A percentile compares a stretch with the other conserved stretches of the same genome.
phyloP scores from a whole-genome alignment of 441 rosid genomes.

The Brassica hybrid region DNA sequence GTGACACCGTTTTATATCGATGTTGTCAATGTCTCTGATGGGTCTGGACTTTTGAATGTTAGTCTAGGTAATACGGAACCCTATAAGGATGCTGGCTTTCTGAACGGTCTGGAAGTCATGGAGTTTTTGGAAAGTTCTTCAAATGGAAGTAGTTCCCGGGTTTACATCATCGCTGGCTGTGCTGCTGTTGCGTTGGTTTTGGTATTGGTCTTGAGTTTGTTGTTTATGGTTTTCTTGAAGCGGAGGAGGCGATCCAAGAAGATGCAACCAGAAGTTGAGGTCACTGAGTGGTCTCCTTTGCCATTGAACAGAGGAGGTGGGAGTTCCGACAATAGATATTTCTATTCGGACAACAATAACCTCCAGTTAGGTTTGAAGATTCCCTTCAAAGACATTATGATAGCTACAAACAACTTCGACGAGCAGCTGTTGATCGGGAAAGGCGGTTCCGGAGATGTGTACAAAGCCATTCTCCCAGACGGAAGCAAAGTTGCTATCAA shows the following conservation, averaged over 20 bases:
- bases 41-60: conserved; percentile 24
- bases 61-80: background rate
- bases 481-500: conserved; percentile 38
- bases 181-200: background rate
- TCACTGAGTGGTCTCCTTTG: conserved; percentile 26
- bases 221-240: conserved; percentile 14
- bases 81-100: background rate
- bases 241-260: conserved; percentile 10
- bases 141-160: background rate
- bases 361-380: conserved; percentile 29
- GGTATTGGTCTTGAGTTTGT: background rate
- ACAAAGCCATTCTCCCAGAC: conserved; percentile 30
- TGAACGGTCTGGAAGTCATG: conserved; percentile 40
- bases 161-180: conserved; percentile 16
- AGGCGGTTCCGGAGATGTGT: conserved; percentile 44
- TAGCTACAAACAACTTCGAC: conserved; percentile 39
- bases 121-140: conserved; percentile 18
- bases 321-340: conserved; percentile 18
- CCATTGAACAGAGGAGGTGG: conserved; percentile 19
- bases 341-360: background rate
- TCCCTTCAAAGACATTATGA: conserved; percentile 26
- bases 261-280: background rate
- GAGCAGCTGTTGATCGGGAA: conserved; percentile 26
- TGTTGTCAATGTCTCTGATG: conserved; percentile 21
- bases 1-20: conserved; percentile 30